Conservation (phyloP, 768 basidiomycete species). For the Russula ochroleuca region DNA sequence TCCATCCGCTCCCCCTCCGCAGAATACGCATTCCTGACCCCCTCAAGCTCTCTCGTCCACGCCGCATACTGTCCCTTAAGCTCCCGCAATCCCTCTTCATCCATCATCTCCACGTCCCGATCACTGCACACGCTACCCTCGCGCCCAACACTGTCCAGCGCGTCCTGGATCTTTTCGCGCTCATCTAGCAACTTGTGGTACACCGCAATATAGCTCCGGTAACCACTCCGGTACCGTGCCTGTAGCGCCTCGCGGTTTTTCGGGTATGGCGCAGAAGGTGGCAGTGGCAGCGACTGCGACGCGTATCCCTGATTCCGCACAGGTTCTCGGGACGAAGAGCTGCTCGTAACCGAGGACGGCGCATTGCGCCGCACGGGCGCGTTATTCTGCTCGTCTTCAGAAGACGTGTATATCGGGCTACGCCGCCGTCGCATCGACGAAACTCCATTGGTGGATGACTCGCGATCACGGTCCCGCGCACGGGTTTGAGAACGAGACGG, state of each 20-base stretch:
- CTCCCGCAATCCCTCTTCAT: conserved; percentile 45
- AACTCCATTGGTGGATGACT: conserved; percentile 19
- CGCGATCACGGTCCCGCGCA: conserved; percentile 22
- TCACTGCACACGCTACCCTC: conserved; percentile 44
- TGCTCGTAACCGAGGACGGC: conserved; percentile 28
- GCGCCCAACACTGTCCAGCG: conserved; percentile 42
- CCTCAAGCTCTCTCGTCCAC: conserved; percentile 51
- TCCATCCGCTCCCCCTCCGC: conserved; percentile 30
- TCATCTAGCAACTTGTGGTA: conserved; percentile 48
- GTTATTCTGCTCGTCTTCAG: conserved; percentile 24
- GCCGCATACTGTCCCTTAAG: conserved; percentile 44
- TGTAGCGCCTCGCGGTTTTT: conserved; percentile 51
- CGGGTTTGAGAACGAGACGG: conserved; percentile 28
- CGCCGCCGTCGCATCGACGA: conserved; percentile 21
- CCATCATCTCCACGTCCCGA: conserved; percentile 46
- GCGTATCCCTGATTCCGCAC: conserved; percentile 14
- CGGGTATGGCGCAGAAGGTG: conserved; percentile 36
- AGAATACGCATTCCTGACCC: conserved; percentile 42
- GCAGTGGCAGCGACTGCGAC: conserved; percentile 9
- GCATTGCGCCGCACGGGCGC: conserved; percentile 23
- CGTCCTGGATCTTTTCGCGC: conserved; percentile 49
- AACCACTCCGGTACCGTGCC: conserved; percentile 48
- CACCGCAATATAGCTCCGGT: conserved; percentile 46
- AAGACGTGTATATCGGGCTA: conserved; percentile 26
- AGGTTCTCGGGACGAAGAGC: conserved; percentile 35